Percentiles rank a stretch among this genome's conserved stretches.
phyloP scores from a whole-genome alignment of 2,329 filamentous ascomycete species.

The Tolypocladium tropicale region DNA sequence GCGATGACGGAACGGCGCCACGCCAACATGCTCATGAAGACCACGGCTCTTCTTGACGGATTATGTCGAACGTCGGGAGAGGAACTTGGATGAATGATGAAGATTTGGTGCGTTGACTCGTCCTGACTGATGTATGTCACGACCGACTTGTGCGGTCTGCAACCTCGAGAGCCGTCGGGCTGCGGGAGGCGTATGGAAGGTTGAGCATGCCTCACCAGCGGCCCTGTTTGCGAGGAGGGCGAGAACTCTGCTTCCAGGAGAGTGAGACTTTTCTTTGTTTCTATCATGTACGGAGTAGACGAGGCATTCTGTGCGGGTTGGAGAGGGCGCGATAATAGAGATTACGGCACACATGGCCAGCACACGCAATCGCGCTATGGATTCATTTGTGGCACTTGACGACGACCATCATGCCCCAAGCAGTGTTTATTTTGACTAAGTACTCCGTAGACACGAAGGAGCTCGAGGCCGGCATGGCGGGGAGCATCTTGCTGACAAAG shows the following conservation, averaged over 20 bases:
- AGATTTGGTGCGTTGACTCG: neutral
- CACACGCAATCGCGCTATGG: neutral
- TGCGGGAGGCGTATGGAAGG: neutral
- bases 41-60: neutral
- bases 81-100: neutral
- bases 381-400: neutral
- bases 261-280: conserved; percentile 4
- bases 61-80: neutral
- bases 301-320: conserved; percentile 6
- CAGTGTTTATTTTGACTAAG: neutral
- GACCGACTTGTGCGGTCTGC: neutral
- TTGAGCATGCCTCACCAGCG: neutral
- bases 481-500: neutral
- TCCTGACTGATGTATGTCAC: neutral
- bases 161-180: neutral
- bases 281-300: conserved; percentile 10
- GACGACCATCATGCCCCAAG: neutral
- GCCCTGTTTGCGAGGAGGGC: neutral
- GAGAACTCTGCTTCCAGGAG: conserved; percentile 2
- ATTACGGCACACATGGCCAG: conserved; percentile 10
- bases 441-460: no score
- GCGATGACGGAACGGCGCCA: neutral
- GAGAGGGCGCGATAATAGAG: conserved; percentile 7
- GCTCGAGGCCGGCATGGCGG: neutral
- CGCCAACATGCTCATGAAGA: neutral